Percentiles rank a stretch among this genome's conserved stretches.
phyloP scores from a whole-genome alignment of 805 yeast genomes.

The Komagataella ulmi region DNA sequence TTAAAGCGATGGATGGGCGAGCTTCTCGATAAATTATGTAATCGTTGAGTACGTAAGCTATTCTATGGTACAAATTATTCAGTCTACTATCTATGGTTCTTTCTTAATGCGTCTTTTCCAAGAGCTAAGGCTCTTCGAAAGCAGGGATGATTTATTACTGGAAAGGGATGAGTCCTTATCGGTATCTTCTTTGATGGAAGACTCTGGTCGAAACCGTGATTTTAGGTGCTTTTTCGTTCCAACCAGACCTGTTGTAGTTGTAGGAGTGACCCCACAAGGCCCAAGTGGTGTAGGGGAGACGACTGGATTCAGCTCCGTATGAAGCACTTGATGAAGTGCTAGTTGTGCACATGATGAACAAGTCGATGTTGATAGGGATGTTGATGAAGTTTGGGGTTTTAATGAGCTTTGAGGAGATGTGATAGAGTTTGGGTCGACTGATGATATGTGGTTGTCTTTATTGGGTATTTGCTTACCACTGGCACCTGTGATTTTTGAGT shows the following conservation, averaged over 20 bases:
- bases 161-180: background rate
- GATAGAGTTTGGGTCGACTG: background rate
- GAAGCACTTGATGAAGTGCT: background rate
- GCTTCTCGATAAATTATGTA: background rate
- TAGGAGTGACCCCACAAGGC: background rate
- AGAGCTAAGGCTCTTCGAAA: background rate
- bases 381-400: background rate
- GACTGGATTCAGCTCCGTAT: background rate
- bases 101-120: background rate
- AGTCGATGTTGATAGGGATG: background rate
- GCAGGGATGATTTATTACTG: background rate
- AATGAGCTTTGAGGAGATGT: background rate
- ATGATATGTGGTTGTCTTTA: background rate
- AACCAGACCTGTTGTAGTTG: background rate
- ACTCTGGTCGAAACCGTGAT: background rate
- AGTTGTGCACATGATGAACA: background rate
- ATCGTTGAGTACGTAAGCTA: background rate
- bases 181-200: background rate
- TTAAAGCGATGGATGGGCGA: background rate
- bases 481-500: background rate
- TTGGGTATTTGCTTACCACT: background rate
- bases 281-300: background rate
- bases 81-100: background rate
- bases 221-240: background rate
- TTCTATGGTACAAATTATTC: background rate